Evolutionary conservation across 495 filamentous ascomycete species (phyloP).

Genomic region (Collariella sp.): DNA sequence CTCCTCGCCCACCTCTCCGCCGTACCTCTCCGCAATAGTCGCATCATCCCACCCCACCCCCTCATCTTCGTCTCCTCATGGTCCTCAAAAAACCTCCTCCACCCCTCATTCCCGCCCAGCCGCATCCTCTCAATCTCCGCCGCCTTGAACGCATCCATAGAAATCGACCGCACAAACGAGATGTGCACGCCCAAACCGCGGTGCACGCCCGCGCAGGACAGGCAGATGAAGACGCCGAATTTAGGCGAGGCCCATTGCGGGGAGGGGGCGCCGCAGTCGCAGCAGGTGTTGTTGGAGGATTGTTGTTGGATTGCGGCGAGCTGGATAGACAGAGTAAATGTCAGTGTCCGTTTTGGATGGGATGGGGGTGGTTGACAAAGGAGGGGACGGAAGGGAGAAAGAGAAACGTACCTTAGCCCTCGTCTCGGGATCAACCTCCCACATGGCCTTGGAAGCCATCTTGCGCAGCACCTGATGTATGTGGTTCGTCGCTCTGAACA

Average conservation of each 20-base stretch:
- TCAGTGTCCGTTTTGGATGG: not conserved
- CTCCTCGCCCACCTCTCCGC: slow-evolving; percentile 81
- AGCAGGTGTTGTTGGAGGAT: slow-evolving; percentile 77
- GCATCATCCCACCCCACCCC: slow-evolving; percentile 63
- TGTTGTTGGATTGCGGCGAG: slow-evolving; percentile 82
- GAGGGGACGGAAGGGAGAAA: not conserved
- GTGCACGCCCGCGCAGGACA: slow-evolving; percentile 91
- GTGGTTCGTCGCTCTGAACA: slow-evolving; percentile 9
- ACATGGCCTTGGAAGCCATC: slow-evolving; percentile 59
- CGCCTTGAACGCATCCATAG: slow-evolving; percentile 95
- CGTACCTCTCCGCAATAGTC: slow-evolving; percentile 76
- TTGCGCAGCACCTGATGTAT: slow-evolving; percentile 11
- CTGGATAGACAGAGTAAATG: slow-evolving; percentile 34
- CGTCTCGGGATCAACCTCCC: slow-evolving; percentile 97
- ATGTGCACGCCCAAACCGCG: slow-evolving; percentile 94
- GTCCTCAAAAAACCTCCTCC: slow-evolving; percentile 71
- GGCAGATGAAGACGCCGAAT: slow-evolving; percentile 87
- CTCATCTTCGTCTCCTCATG: slow-evolving; percentile 56
- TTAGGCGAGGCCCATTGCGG: slow-evolving; percentile 84
- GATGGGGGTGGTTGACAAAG: no score
- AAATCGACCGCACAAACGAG: slow-evolving; percentile 91
- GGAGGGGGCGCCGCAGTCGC: slow-evolving; percentile 87
- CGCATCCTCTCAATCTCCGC: slow-evolving; percentile 81
- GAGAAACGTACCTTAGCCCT: slow-evolving; percentile 63
- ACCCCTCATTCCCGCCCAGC: slow-evolving; percentile 75